phyloP scores from a whole-genome alignment of 306 rosid genomes.

The Cicer arietinum region DNA sequence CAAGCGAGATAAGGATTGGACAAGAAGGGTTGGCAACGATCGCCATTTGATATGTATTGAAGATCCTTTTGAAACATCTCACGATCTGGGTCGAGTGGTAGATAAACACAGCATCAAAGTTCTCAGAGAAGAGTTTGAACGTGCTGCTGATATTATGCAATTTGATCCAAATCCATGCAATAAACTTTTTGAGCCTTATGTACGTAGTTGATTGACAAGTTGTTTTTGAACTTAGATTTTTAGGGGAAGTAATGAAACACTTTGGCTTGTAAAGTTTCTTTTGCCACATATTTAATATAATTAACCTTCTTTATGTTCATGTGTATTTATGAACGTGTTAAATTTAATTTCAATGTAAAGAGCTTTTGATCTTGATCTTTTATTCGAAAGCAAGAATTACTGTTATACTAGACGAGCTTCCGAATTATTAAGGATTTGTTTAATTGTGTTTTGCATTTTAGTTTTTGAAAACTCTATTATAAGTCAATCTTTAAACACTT shows the following conservation, averaged over 20 bases:
- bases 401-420: too few relatives aligned
- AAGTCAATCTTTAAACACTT: too few relatives aligned
- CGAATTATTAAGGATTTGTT: too few relatives aligned
- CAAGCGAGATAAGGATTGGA: constrained; percentile 93
- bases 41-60: constrained; percentile 97
- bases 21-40: constrained; percentile 91
- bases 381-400: constrained; percentile 28
- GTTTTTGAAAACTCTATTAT: too few relatives aligned
- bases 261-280: constrained; percentile 47
- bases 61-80: constrained; percentile 93
- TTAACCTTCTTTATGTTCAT: constrained; percentile 40
- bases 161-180: constrained; percentile 76
- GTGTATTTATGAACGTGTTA: constrained; percentile 45
- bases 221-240: constrained; percentile 37
- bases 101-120: constrained; percentile 90
- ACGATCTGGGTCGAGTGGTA: constrained; percentile 95
- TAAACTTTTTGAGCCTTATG: constrained; percentile 83
- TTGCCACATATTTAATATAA: constrained; percentile 23
- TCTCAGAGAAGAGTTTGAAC: constrained; percentile 93
- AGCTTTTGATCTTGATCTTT: constrained; percentile 39
- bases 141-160: constrained; percentile 88
- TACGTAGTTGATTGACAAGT: constrained; percentile 49
- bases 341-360: constrained; percentile 41
- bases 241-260: constrained; percentile 43
- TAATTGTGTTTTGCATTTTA: too few relatives aligned